Base-by-base conservation (phyloP, 2,329 filamentous ascomycete species). In the Emericellopsis atlantica region DNA sequence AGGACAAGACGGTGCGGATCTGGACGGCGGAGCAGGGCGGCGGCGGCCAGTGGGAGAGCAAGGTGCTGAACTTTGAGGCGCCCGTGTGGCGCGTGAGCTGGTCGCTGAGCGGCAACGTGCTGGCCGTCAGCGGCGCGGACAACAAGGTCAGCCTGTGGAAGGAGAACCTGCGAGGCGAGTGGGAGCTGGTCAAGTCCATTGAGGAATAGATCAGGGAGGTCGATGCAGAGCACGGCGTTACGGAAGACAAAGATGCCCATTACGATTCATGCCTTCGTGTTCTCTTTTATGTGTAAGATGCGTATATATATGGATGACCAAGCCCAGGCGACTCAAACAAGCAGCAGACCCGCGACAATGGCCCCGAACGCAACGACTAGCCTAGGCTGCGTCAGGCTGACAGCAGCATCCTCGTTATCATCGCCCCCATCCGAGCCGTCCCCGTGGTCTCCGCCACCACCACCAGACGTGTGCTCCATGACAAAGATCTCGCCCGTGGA, bases 71-170 rank as follows among this genome's bases (percentile, higher is more conserved):
- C 53, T 94, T 98, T 52, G 90, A 95, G 46, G 79, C 83, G 5
- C 81, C 89, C 37, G 76, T 95, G 44, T 98, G 92, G 92, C 80
- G 92, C 42, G 92, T 95, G 36, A 95, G 87, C 71, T 98, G 92
- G 92, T 95, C 88, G 53, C 70, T 96, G 57, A 95, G 87, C 61
- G 92, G 92, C 40, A 98, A 98, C 59, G 89, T 96, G 16, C 71
- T 98, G 52, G 92, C 92, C 9, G 87, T 95, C 46, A 92, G 84
- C 57, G 87, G 87, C 32, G 86, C 84, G 22, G 90, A 98, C 65
- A 98, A 98, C 71, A 89, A 93, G 67, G 89, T 98, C 42, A 93
- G 83, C 41, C 64, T 98, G 60, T 98, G 90, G 90, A 98, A 96
- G 74, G 92, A 98, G 74, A 94, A 94, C 59, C 69, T 98, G 52